These are phyloP conservation scores for Fraxinus dipetala DNA, from an alignment of 305 asterid genomes.

Conservation along the genomic window DNA sequence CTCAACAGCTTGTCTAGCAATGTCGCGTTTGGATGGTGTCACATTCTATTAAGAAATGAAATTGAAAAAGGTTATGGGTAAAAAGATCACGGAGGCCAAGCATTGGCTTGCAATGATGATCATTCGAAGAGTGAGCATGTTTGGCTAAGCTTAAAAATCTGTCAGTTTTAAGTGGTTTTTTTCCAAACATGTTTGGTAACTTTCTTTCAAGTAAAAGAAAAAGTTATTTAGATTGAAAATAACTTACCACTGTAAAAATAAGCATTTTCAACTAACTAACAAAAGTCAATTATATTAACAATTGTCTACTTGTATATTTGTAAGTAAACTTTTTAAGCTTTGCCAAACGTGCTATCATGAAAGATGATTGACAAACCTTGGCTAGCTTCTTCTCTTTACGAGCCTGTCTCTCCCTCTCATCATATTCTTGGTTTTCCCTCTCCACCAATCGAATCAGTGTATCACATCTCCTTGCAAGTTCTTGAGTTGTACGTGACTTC, in stretches of 20 bases:
- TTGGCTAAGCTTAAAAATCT: neutral
- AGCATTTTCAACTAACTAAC: neutral
- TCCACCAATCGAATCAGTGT: conserved; percentile 88
- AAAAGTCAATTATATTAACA: neutral
- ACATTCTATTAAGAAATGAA: conserved; percentile 32
- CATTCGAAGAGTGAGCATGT: neutral
- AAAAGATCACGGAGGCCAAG: neutral
- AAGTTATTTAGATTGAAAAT: neutral
- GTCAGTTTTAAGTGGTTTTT: neutral
- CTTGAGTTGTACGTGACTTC: conserved; percentile 97
- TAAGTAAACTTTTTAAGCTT: neutral
- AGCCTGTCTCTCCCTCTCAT: conserved; percentile 96
- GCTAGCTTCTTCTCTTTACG: conserved; percentile 95
- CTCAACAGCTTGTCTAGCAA: conserved; percentile 69
- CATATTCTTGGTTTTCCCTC: conserved; percentile 92
- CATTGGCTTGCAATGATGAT: neutral
- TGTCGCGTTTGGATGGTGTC: conserved; percentile 74
- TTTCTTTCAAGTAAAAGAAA: neutral
- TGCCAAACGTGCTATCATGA: neutral
- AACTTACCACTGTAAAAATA: neutral
- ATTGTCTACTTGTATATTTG: neutral
- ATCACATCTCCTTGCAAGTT: conserved; percentile 97
- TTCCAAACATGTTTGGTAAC: neutral
- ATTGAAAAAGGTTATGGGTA: neutral
- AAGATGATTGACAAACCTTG: conserved; percentile 44